These are phyloP conservation scores for Tagetes erecta DNA, from an alignment of 129 eudicot genomes.

Conservation along the genomic window DNA sequence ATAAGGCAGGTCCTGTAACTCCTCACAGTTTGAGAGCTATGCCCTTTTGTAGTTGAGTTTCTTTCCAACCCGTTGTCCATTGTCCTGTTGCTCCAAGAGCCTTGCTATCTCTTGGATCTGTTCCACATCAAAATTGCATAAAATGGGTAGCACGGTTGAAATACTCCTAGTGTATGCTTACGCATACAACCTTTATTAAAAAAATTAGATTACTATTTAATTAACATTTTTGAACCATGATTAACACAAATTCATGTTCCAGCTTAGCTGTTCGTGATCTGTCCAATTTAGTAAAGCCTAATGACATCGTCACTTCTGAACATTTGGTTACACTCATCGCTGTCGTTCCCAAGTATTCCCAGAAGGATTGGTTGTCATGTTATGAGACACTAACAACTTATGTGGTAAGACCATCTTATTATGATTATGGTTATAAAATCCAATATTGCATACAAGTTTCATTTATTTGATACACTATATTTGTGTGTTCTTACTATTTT, in stretches of 20 bases:
- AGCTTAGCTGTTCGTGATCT: slow-evolving; percentile 92
- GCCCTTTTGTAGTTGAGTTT: background rate
- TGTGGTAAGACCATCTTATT: slow-evolving; percentile 52
- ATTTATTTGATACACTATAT: background rate
- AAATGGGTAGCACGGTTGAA: too few species aligned
- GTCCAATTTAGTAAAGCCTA: slow-evolving; percentile 67
- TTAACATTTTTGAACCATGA: background rate
- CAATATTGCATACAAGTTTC: slow-evolving; percentile 13
- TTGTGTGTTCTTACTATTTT: background rate
- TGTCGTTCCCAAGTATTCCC: slow-evolving; percentile 79
- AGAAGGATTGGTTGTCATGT: slow-evolving; percentile 88
- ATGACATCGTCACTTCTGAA: slow-evolving; percentile 65
- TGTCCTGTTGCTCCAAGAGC: background rate
- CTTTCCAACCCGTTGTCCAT: background rate
- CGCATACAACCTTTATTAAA: background rate
- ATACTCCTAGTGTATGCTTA: background rate
- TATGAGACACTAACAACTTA: slow-evolving; percentile 83
- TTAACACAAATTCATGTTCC: slow-evolving; percentile 22
- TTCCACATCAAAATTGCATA: background rate
- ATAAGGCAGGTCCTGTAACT: background rate
- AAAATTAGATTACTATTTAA: background rate
- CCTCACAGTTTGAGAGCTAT: background rate
- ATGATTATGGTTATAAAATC: background rate
- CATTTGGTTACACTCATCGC: slow-evolving; percentile 78
- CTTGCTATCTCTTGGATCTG: background rate